Evolutionary conservation across 2,329 filamentous ascomycete species (phyloP), one percentile per base, ranked within the genome.

Genomic region (Ophiostoma montium): DNA sequence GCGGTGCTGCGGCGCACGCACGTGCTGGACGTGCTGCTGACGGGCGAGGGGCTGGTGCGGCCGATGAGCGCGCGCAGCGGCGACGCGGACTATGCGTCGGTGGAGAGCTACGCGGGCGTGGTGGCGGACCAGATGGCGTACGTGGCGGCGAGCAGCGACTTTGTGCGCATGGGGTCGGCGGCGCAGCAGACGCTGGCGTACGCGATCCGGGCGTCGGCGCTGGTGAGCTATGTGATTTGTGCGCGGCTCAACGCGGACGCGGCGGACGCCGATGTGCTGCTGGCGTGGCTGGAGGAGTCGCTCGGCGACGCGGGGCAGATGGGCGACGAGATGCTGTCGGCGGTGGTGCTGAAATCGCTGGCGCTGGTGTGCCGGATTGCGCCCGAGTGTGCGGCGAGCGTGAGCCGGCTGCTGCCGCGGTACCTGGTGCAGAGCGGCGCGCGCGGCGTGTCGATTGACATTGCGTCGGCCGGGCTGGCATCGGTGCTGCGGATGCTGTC

Each of bases 171-270:
- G 51, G 85, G 86, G 50, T 90, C 89, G 1, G 74, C 81, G 6
- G 89, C 84, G 67, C 89, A 96, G 62, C 90, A 95, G 65, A 80
- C 75, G 52, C 74, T 96, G 49, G 86, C 89, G 5, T 88, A 85
- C 58, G 81, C 85, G 7, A 86, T 94, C 53, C 95, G 95, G 65
- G 80, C 85, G 0, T 80, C 83, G 53, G 84, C 86, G 12, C 66
- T 98, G 21, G 80, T 86, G 49, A 84, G 84, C 52, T 95, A 86
- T 58, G 67, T 96, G 45, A 94, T 89, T 61, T 96, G 90, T 60
- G 76, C 83, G 16, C 70, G 94, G 16, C 70, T 94, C 15, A 86
- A 92, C 54, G 84, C 89, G 56, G 84, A 90, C 48, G 76, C 81
- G 32, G 85, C 86, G 3, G 89, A 94, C 57, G 69, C 78, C 3